Conservation (phyloP, 345 rosid species). For the Populus deltoides region DNA sequence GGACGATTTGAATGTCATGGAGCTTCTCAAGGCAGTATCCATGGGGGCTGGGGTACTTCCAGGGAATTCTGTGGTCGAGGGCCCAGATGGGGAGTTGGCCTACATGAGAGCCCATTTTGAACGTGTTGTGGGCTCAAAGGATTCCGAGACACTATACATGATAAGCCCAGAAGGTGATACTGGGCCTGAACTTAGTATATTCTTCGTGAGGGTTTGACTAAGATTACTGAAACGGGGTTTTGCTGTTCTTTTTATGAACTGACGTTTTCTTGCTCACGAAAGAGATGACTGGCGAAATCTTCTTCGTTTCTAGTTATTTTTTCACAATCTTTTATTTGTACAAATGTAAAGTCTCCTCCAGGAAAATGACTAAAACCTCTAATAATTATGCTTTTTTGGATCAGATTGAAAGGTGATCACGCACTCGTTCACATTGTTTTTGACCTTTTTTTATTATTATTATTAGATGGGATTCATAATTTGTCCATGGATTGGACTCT, state of each 20-base stretch:
- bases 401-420: too few species aligned
- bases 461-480: too few species aligned
- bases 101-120: conserved; percentile 81
- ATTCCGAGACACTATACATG: conserved; percentile 80
- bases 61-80: conserved; percentile 56
- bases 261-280: neutral
- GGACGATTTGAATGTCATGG: conserved; percentile 77
- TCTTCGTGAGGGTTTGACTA: conserved; percentile 60
- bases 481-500: too few species aligned
- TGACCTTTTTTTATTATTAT: too few species aligned
- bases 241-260: too few species aligned
- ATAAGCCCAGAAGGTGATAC: conserved; percentile 72
- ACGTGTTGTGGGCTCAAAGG: conserved; percentile 74
- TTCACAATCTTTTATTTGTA: neutral
- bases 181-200: conserved; percentile 84
- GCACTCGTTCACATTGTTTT: too few species aligned
- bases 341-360: too few species aligned
- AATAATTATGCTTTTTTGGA: too few species aligned
- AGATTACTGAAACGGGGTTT: neutral
- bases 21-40: conserved; percentile 64
- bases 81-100: conserved; percentile 66
- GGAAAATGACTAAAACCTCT: too few species aligned
- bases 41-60: conserved; percentile 94
- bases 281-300: neutral
- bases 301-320: neutral